Evolutionary conservation across 805 yeast genomes (phyloP), one percentile per base, ranked within the genome.

Genomic region (Wickerhamomyces ciferrii): DNA sequence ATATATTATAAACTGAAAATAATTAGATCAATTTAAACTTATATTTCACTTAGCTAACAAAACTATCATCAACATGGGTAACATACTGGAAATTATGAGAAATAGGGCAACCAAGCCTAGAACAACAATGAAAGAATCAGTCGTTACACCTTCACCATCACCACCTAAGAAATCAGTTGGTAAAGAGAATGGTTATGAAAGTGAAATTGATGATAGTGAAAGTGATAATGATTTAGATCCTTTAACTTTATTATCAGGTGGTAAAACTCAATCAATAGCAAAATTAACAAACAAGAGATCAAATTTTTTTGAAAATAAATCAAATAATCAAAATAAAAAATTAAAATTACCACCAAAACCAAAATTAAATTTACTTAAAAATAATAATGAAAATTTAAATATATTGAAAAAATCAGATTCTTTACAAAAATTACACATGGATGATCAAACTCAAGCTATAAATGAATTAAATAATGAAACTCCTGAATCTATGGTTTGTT

Each of bases 371-470:
- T 42, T 50, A 5, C 38, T 39, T 14, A 24, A 41, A 11, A 24
- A 37, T 25, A 43, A 17, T 5, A 32, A 24, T 10, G 21, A 40
- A 7, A 41, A 35, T 2, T 17, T 41, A 0, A n/a, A n/a, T n/a
- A 29, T 47, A 2, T 39, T 48, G 24, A 18, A 39, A 9, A 34
- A 43, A 14, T 34, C 49, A 1, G 37, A 23, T 14, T 43, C 49
- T 7, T 20, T 49, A 27, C 19, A 5, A 6, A 21, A 23, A 20
- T 13, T 46, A 5, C 53, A 53, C 15, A 29, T 35, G 17, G 20
- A 42, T 7, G 54, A 49, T 17, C 32, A 39, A 2, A 21, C 39
- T 8, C 21, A 35, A 3, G 50, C 54, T 3, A 4, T 43, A 5
- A 14, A 21, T 5, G 17, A 17, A n/a, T 20, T 52, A 7, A 17